phyloP scores from a whole-genome alignment of 768 basidiomycete genomes.

The Tulasnella sp. region DNA sequence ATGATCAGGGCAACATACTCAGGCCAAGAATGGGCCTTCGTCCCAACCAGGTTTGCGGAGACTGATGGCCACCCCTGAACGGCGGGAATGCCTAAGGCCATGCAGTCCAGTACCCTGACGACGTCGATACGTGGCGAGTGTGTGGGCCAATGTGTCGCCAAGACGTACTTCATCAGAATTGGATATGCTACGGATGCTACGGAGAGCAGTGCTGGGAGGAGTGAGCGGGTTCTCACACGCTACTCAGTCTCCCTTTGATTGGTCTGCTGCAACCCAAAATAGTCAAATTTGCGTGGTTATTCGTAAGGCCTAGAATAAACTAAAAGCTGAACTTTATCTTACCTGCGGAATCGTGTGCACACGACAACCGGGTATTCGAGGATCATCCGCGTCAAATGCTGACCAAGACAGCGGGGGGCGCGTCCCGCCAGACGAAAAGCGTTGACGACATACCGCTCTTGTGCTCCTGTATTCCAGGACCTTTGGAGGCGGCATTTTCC shows the following conservation, averaged over 20 bases:
- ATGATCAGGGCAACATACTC: not conserved
- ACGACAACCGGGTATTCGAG: not conserved
- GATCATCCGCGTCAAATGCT: not conserved
- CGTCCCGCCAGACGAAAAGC: not conserved
- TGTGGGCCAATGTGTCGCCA: not conserved
- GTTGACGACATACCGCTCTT: no score
- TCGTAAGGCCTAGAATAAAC: not conserved
- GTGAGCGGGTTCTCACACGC: not conserved
- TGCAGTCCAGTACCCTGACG: not conserved
- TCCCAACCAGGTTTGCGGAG: not conserved
- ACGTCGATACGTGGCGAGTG: not conserved
- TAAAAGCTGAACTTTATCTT: not conserved
- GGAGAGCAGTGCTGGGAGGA: not conserved
- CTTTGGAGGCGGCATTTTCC: no score
- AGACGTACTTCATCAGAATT: not conserved
- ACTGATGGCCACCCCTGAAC: not conserved
- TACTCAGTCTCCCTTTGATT: not conserved
- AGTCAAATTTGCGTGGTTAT: not conserved
- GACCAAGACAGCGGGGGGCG: not conserved
- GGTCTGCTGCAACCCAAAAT: not conserved
- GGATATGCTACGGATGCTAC: conserved; percentile 7
- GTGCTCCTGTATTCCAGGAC: no score
- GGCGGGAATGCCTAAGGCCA: not conserved
- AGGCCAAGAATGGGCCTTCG: not conserved
- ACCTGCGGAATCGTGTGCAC: not conserved